Conservation (phyloP, 176 grass and related monocot genomes). For the Thalia dealbata region DNA sequence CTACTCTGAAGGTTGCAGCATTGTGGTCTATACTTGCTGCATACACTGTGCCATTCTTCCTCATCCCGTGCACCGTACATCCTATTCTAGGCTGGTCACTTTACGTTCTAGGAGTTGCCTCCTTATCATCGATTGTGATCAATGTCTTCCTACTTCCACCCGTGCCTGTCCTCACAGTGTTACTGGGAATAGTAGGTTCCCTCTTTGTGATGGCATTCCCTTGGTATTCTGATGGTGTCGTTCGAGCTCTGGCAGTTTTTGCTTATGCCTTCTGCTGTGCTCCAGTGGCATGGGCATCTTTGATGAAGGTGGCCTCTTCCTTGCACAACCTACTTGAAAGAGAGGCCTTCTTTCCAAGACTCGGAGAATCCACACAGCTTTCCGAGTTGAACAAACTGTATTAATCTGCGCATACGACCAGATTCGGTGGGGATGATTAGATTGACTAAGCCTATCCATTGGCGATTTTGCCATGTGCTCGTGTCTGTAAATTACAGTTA, state of each 20-base stretch:
- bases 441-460: not conserved
- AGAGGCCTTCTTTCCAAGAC: constrained; percentile 63
- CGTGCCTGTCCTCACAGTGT: constrained; percentile 57
- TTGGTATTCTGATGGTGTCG: constrained; percentile 66
- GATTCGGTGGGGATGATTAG: not conserved
- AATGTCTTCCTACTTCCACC: constrained; percentile 58
- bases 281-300: constrained; percentile 56
- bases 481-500: not conserved
- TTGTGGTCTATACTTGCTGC: constrained; percentile 45
- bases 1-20: constrained; percentile 50
- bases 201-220: constrained; percentile 75
- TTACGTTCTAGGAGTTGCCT: constrained; percentile 53
- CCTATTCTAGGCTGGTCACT: constrained; percentile 85
- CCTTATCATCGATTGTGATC: constrained; percentile 48
- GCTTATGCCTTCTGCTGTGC: constrained; percentile 49
- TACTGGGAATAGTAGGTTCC: constrained; percentile 40
- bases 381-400: constrained; percentile 78
- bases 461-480: not conserved
- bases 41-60: constrained; percentile 72
- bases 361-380: constrained; percentile 50
- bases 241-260: constrained; percentile 48
- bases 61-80: constrained; percentile 70
- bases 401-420: constrained; percentile 33
- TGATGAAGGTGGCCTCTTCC: constrained; percentile 50
- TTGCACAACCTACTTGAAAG: constrained; percentile 63